Conservation (phyloP, 129 eudicot species). For the Flaveria sonorensis region DNA sequence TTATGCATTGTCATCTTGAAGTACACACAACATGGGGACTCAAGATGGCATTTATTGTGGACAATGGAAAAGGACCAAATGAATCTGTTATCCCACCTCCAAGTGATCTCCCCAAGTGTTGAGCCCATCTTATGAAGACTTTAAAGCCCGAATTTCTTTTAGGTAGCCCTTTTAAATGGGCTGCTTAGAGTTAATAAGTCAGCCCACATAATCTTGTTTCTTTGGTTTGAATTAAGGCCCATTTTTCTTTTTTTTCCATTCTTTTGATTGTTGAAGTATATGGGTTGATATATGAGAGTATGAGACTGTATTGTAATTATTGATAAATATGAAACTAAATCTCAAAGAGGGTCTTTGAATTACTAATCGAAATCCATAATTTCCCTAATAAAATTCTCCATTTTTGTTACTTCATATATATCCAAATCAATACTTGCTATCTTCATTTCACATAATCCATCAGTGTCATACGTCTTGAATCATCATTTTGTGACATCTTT, state of each 20-base stretch:
- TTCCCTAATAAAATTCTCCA: background rate
- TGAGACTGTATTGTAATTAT: slow-evolving; percentile 28
- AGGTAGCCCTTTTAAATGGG: slow-evolving; percentile 34
- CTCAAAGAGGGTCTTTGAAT: background rate
- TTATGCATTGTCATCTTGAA: slow-evolving; percentile 82
- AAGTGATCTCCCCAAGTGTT: slow-evolving; percentile 68
- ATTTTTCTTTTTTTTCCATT: background rate
- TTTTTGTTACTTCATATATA: background rate
- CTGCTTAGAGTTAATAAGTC: slow-evolving; percentile 42
- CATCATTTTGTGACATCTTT: no score
- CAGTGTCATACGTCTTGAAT: no score
- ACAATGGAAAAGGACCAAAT: slow-evolving; percentile 74
- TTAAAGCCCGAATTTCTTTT: slow-evolving; percentile 20
- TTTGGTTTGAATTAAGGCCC: slow-evolving; percentile 8
- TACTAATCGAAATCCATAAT: background rate
- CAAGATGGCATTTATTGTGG: slow-evolving; percentile 88
- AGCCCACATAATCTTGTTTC: slow-evolving; percentile 17
- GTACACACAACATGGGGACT: slow-evolving; percentile 91
- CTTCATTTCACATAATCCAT: no score
- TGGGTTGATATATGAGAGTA: slow-evolving; percentile 13
- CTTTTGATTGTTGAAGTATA: background rate
- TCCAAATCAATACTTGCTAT: no score
- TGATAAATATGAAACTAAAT: slow-evolving; percentile 15
- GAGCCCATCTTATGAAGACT: background rate
- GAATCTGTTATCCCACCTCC: slow-evolving; percentile 77